phyloP scores from a whole-genome alignment of 129 eudicot species.

The Pittosporum tobira region DNA sequence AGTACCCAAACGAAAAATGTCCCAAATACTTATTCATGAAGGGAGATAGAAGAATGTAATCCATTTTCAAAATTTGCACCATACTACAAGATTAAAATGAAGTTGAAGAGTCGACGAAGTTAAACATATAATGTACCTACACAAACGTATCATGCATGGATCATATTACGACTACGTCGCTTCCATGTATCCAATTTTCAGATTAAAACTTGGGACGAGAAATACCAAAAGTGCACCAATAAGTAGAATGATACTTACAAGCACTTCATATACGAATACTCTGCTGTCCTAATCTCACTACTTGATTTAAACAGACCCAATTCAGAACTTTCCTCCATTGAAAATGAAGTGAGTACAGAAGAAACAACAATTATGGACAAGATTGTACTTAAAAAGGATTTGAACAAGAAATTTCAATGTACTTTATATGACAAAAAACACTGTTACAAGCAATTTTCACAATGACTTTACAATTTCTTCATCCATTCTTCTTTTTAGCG shows the following conservation, averaged over 20 bases:
- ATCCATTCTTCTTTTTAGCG: conserved; percentile 16
- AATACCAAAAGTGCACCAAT: background rate
- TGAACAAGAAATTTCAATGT: conserved; percentile 3
- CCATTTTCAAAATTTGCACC: no score
- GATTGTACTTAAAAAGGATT: background rate
- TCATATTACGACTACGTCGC: no score
- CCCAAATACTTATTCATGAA: no score
- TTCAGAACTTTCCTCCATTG: background rate
- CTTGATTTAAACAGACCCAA: background rate
- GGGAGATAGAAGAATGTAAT: no score
- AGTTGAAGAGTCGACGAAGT: no score
- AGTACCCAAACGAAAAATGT: no score
- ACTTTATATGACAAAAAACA: conserved; percentile 23
- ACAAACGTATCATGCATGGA: no score
- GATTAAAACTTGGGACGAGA: background rate
- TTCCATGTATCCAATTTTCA: background rate
- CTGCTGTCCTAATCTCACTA: background rate
- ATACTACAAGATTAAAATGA: no score
- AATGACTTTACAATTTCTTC: conserved; percentile 41
- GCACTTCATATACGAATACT: background rate
- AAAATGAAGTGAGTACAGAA: background rate
- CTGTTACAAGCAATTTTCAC: conserved; percentile 38
- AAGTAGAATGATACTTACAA: background rate
- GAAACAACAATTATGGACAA: background rate
- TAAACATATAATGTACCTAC: no score